Base-by-base conservation (phyloP, 106 monocot species). In the Phalaenopsis aphrodite region DNA sequence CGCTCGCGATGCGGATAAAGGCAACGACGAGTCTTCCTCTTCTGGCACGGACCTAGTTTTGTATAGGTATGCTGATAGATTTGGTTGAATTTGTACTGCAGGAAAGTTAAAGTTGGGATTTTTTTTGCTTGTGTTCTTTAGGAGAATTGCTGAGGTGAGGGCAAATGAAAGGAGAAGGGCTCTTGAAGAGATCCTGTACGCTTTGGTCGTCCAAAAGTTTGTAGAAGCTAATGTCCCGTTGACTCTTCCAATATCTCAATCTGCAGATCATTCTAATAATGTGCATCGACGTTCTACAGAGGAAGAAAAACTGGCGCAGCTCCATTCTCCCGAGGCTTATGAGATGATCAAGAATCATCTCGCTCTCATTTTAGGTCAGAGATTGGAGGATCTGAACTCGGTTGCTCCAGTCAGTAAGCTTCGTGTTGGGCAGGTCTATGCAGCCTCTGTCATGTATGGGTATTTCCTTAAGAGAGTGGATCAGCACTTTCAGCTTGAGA, bases 381-480 rank as follows among this genome's bases (percentile, higher is more conserved):
- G 90, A 23, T 72, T 86, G 55, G 81, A 80, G 23, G 91, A 91
- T 75, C 46, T 82, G 16, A 61, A 69, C 61, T 18, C 88, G 3
- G 82, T 91, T 65, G 83, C 89, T 8, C 88, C 88, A 9, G 87
- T 93, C 24, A 93, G 91, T 83, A 96, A 93, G 81, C 91, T 93
- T 69, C 84, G 89, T 4, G 87, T 96, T 48, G 93, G 96, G 11
- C 92, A 93, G 79, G 93, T 96, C 6, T 96, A 96, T 84, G 93
- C 96, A 18, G 96, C 96, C 41, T 96, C 96, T 3, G 83, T 96
- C 9, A 96, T 96, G 96, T 96, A 93, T 58, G 96, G 96, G 0
- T 96, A 96, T 72, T 96, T 96, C 77, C 93, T 96, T 42, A 93
- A 88, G 88, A 81, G 96, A 65, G 96, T 96, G 17, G 96, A 96